phyloP scores from a whole-genome alignment of 2,329 filamentous ascomycete species.

The Penicillium expansum region DNA sequence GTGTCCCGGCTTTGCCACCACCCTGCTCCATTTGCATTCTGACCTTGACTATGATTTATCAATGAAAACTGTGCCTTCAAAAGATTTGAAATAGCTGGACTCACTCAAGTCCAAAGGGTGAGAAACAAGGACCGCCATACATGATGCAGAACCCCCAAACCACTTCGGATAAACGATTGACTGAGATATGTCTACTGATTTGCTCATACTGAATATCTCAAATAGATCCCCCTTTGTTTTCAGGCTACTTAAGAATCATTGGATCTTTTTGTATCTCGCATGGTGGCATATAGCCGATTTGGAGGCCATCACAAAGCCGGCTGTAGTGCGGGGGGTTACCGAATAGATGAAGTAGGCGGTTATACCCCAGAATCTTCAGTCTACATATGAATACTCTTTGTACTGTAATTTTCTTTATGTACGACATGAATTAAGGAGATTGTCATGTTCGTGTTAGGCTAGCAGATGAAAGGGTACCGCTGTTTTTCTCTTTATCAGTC shows the following conservation, averaged over 20 bases:
- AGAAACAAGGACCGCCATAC: constrained; percentile 28
- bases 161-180: constrained; percentile 16
- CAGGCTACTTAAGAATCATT: too few relatives aligned
- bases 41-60: constrained; percentile 20
- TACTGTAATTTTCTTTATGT: too few relatives aligned
- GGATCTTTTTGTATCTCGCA: too few relatives aligned
- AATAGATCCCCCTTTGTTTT: neutral
- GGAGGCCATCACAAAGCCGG: too few relatives aligned
- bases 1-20: constrained; percentile 13
- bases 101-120: constrained; percentile 27
- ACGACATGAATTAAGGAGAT: too few relatives aligned
- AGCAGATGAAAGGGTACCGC: too few relatives aligned
- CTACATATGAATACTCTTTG: too few relatives aligned
- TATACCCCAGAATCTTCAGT: too few relatives aligned
- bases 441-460: too few relatives aligned
- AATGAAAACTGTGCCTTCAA: neutral
- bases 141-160: constrained; percentile 29
- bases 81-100: neutral
- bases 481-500: neutral
- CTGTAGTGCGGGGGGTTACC: too few relatives aligned
- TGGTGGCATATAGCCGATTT: too few relatives aligned
- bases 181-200: neutral
- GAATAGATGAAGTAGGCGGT: too few relatives aligned
- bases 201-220: neutral
- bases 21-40: constrained; percentile 23